A percentile compares a stretch with the other conserved stretches of the same genome.
Evolutionary conservation across 2,329 filamentous ascomycete species (phyloP).

Genomic region (Cercospora sojina): DNA sequence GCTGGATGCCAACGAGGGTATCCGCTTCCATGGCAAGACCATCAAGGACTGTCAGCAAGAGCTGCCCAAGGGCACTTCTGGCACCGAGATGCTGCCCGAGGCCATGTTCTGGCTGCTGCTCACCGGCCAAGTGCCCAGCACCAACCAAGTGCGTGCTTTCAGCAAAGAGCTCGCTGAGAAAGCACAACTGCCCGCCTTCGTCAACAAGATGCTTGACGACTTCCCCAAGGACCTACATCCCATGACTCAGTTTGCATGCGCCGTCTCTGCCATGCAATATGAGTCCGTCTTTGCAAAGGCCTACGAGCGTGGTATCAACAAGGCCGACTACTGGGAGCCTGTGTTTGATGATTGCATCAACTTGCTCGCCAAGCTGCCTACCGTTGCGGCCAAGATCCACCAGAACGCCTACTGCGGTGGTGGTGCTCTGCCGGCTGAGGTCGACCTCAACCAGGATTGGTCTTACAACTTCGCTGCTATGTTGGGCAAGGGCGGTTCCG

Average conservation of each 20-base stretch:
- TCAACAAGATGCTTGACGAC: constrained; percentile 81
- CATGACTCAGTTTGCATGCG: constrained; percentile 97
- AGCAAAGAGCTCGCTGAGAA: constrained; percentile 86
- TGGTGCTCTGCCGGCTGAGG: constrained; percentile 69
- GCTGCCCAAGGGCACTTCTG: constrained; percentile 85
- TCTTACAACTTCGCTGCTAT: constrained; percentile 97
- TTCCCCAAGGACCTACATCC: constrained; percentile 91
- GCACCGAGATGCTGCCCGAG: constrained; percentile 96
- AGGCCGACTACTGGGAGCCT: constrained; percentile 98
- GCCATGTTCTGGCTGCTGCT: constrained; percentile 99
- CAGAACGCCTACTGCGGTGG: constrained; percentile 79
- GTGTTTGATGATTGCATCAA: constrained; percentile 95
- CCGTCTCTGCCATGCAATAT: constrained; percentile 93
- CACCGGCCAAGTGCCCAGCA: constrained; percentile 86
- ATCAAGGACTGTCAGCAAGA: constrained; percentile 97
- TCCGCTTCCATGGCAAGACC: constrained; percentile 94
- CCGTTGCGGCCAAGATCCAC: constrained; percentile 96
- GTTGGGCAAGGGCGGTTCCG: constrained; percentile 82
- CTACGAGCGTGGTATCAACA: constrained; percentile 86
- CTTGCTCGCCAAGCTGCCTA: constrained; percentile 91
- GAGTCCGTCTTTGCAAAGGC: constrained; percentile 90
- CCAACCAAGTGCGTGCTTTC: constrained; percentile 74
- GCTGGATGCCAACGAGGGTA: constrained; percentile 93
- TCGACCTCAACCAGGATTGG: constrained; percentile 90
- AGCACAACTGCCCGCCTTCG: constrained; percentile 75